Evolutionary conservation across 2,329 filamentous ascomycete species (phyloP).

Genomic region (Fusarium napiforme): DNA sequence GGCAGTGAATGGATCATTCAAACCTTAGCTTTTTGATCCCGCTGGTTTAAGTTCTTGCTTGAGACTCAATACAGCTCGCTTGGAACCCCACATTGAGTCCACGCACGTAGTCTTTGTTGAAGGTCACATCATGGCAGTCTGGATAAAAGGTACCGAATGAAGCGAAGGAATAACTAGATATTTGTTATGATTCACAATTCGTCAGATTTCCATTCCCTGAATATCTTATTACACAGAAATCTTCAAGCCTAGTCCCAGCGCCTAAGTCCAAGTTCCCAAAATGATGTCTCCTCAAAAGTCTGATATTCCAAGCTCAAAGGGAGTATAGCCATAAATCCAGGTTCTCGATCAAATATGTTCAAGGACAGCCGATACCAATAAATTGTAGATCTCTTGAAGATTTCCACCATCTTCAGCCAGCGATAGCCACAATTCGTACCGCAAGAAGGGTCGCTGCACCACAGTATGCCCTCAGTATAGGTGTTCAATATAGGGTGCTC

Average conservation of each 20-base stretch:
- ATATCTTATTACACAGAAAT: background rate
- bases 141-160: background rate
- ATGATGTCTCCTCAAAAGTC: background rate
- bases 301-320: background rate
- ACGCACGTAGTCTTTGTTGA: background rate
- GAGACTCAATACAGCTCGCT: background rate
- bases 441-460: constrained; percentile 11
- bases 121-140: background rate
- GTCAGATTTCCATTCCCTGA: background rate
- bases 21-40: accelerated
- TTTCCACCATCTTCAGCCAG: background rate
- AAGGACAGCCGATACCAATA: accelerated
- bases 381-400: background rate
- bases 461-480: constrained; percentile 1
- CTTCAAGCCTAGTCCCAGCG: background rate
- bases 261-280: background rate
- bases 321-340: background rate
- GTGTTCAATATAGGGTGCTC: background rate
- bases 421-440: background rate
- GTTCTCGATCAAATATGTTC: accelerated
- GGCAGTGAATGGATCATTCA: background rate
- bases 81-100: background rate
- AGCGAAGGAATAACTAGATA: too few species aligned
- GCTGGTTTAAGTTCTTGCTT: accelerated
- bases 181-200: background rate